Evolutionary conservation across 495 filamentous ascomycete species (phyloP).

Genomic region (Cercophora samala): DNA sequence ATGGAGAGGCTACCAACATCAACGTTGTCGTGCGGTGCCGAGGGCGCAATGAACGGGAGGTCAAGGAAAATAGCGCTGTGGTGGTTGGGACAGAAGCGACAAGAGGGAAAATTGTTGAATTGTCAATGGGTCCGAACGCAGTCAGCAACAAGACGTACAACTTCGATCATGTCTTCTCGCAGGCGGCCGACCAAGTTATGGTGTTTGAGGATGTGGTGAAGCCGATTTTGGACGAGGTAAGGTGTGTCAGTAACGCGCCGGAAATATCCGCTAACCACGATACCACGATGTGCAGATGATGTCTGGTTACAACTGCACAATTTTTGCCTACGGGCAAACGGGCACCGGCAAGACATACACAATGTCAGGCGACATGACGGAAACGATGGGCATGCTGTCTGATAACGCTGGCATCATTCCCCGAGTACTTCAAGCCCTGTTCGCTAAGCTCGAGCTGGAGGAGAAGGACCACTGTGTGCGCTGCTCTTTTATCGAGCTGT

Average conservation of each 20-base stretch:
- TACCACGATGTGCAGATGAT: slow-evolving; percentile 58
- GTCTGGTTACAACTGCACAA: slow-evolving; percentile 94
- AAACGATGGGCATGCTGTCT: slow-evolving; percentile 76
- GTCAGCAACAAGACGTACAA: slow-evolving; percentile 94
- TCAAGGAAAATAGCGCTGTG: slow-evolving; percentile 87
- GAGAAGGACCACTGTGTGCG: slow-evolving; percentile 88
- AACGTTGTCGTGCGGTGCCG: slow-evolving; percentile 94
- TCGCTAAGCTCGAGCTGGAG: slow-evolving; percentile 71
- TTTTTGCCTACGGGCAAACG: slow-evolving; percentile 97
- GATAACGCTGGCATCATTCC: slow-evolving; percentile 94
- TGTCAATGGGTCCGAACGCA: slow-evolving; percentile 89
- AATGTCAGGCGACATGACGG: slow-evolving; percentile 96
- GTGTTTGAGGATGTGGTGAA: slow-evolving; percentile 92
- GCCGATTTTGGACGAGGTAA: slow-evolving; percentile 75
- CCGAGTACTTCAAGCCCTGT: slow-evolving; percentile 79
- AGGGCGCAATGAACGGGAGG: slow-evolving; percentile 86
- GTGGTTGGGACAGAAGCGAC: slow-evolving; percentile 83
- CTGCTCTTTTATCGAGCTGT: slow-evolving; percentile 97
- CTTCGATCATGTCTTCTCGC: slow-evolving; percentile 96
- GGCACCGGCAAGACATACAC: slow-evolving; percentile 99
- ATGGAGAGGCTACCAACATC: slow-evolving; percentile 86
- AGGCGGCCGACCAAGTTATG: slow-evolving; percentile 87
- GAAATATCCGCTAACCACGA: neutral
- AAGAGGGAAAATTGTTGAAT: slow-evolving; percentile 73
- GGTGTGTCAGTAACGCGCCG: neutral